Conservation (phyloP, 169 alveolate species). For the Cryptosporidium viatorum region DNA sequence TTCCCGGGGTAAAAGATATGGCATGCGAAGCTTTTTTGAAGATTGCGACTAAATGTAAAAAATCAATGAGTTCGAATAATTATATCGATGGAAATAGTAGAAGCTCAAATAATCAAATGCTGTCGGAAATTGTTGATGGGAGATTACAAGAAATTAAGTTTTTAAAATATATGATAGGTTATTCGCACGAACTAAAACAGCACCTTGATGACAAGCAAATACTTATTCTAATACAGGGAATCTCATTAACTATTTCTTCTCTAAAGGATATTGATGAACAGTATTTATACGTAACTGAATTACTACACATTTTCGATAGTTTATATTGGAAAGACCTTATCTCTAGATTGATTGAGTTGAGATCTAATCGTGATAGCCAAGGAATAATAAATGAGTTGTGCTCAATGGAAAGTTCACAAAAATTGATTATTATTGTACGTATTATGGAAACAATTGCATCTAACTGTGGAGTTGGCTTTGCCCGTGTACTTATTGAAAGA, state of each 20-base stretch:
- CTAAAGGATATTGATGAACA: slow-evolving; percentile 64
- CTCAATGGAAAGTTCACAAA: slow-evolving; percentile 62
- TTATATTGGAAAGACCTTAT: slow-evolving; percentile 62
- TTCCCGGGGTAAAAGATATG: slow-evolving; percentile 99
- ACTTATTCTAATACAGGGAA: slow-evolving; percentile 58
- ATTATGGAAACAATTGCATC: slow-evolving; percentile 75
- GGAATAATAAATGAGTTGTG: slow-evolving; percentile 20
- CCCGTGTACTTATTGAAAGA: slow-evolving; percentile 65
- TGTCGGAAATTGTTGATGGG: slow-evolving; percentile 16
- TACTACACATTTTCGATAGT: slow-evolving; percentile 36
- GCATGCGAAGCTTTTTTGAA: slow-evolving; percentile 97
- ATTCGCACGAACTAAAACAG: slow-evolving; percentile 62
- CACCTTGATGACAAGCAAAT: slow-evolving; percentile 68
- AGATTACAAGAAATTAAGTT: slow-evolving; percentile 22
- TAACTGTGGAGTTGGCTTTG: slow-evolving; percentile 66
- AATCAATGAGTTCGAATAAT: slow-evolving; percentile 81
- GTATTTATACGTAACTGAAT: slow-evolving; percentile 44
- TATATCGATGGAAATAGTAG: slow-evolving; percentile 19
- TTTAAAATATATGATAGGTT: slow-evolving; percentile 57
- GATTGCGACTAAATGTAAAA: slow-evolving; percentile 92
- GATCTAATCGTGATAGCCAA: slow-evolving; percentile 25
- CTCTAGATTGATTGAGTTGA: slow-evolving; percentile 3
- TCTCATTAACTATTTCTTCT: slow-evolving; percentile 48
- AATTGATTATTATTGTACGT: slow-evolving; percentile 27
- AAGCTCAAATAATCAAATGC: background rate